Conservation (phyloP, 306 rosid species). For the Acmispon strigosus region DNA sequence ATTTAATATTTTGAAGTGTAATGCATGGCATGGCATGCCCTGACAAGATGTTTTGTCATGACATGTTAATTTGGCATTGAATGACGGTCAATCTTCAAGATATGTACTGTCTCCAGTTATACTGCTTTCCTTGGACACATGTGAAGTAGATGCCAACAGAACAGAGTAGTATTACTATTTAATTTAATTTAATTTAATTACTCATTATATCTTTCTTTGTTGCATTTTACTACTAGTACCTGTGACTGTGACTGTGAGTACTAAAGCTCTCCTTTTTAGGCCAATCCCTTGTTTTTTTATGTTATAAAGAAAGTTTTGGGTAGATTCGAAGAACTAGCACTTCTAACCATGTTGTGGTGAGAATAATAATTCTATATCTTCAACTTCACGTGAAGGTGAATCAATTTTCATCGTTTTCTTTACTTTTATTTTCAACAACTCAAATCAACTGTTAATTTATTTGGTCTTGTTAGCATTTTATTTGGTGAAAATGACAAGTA, state of each 20-base stretch:
- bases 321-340: constrained; percentile 43
- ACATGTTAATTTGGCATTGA: constrained; percentile 46
- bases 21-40: constrained; percentile 41
- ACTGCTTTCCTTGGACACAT: constrained; percentile 37
- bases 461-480: neutral
- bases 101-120: constrained; percentile 25
- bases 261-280: constrained; percentile 23
- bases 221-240: constrained; percentile 7
- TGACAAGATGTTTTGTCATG: constrained; percentile 67
- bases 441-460: too few relatives aligned
- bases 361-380: too few relatives aligned
- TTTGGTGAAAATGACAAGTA: neutral
- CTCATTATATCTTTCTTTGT: constrained; percentile 6
- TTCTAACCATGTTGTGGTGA: neutral
- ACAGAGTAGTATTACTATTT: too few relatives aligned
- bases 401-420: too few relatives aligned
- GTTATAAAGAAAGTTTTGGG: constrained; percentile 20
- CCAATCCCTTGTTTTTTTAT: constrained; percentile 25
- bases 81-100: constrained; percentile 37
- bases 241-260: too few relatives aligned
- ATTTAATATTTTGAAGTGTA: too few relatives aligned
- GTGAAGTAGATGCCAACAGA: constrained; percentile 36
- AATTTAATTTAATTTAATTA: neutral
- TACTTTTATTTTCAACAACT: too few relatives aligned
- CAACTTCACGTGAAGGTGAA: too few relatives aligned